Conservation (phyloP, 768 basidiomycete species). For the Mycena polygramma region DNA sequence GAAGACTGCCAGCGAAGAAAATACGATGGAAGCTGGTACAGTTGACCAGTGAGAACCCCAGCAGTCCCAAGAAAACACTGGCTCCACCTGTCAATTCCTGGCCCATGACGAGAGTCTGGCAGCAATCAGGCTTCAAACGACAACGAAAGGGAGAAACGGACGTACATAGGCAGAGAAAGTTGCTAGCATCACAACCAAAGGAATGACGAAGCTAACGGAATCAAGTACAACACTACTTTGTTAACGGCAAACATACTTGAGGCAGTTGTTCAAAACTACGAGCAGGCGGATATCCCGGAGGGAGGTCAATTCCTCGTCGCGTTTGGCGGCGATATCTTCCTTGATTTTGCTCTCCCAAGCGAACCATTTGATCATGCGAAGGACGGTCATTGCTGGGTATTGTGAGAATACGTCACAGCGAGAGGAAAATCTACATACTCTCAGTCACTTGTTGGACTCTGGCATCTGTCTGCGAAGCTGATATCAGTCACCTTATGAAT, state of each 20-base stretch:
- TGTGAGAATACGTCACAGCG: slow-evolving; percentile 35
- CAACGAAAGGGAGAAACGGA: slow-evolving; percentile 38
- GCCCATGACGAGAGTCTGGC: slow-evolving; percentile 26
- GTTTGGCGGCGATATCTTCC: slow-evolving; percentile 55
- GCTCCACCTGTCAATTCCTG: slow-evolving; percentile 34
- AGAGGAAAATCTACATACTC: slow-evolving; percentile 48
- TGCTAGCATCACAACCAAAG: slow-evolving; percentile 60
- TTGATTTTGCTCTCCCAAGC: slow-evolving; percentile 62
- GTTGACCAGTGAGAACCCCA: slow-evolving; percentile 7
- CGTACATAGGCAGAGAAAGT: slow-evolving; percentile 64
- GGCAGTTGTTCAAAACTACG: slow-evolving; percentile 50
- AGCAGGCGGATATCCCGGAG: slow-evolving; percentile 58
- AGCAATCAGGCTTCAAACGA: neutral
- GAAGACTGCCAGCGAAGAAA: slow-evolving; percentile 35
- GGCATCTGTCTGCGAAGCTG: slow-evolving; percentile 60
- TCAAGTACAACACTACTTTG: slow-evolving; percentile 2
- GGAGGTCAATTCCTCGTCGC: slow-evolving; percentile 60
- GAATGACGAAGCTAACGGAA: slow-evolving; percentile 56
- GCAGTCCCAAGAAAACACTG: neutral
- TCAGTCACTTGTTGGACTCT: slow-evolving; percentile 64
- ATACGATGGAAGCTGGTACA: slow-evolving; percentile 41
- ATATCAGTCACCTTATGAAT: neutral
- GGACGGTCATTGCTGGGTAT: slow-evolving; percentile 55
- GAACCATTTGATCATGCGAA: slow-evolving; percentile 69
- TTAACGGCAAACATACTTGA: slow-evolving; percentile 50